Evolutionary conservation across 306 rosid genomes (phyloP), one percentile per base, ranked within the genome.

Genomic region (apple (Malus domestica)): DNA sequence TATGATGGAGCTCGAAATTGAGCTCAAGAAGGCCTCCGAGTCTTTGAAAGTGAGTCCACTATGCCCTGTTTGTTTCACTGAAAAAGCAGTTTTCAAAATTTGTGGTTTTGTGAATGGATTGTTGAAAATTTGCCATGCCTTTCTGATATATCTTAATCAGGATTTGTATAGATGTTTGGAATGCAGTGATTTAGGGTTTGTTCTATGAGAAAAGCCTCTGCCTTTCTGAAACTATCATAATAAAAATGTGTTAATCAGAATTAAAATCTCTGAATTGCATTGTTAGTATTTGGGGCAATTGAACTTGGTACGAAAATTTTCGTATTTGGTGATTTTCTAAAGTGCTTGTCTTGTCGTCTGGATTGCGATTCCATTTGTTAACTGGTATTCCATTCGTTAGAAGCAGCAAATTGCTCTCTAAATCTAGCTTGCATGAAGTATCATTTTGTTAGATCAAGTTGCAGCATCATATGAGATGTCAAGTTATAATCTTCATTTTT

Each of bases 1-100:
- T 8, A 95, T 95, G 97, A 89, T 92, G 97, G 96, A 95, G 77
- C 96, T 95, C 30, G 97, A 89, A 82, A 89, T 89, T 71, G 96
- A 92, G 86, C 97, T 95, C 57, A 92, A 92, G 76, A 90, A 85
- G 78, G 98, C 98, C n/a, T 92, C 98, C 10, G 96, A 95, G 70
- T 85, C 97, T 16, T 96, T 95, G 8, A 92, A 95, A 80, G 97
- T 95, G 54, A 61, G 79, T 73, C 29, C 10, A 57, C 55, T 30
- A 3, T 46, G 57, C 67, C 65, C 65, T 63, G 4, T 72, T 25
- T 35, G 32, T 38, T 73, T 70, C 20, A 18, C 29, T 66, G 46
- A 3, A 35, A 51, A 66, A 25, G 13, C 10, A 35, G 32, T 54
- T 15, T 30, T 33, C 66, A 32, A 5, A 38, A 3, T 58, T 57